Percentiles rank a stretch among this genome's conserved stretches.
Evolutionary conservation across 2,329 filamentous ascomycete species (phyloP).

Genomic region (Botrytis pseudocinerea): DNA sequence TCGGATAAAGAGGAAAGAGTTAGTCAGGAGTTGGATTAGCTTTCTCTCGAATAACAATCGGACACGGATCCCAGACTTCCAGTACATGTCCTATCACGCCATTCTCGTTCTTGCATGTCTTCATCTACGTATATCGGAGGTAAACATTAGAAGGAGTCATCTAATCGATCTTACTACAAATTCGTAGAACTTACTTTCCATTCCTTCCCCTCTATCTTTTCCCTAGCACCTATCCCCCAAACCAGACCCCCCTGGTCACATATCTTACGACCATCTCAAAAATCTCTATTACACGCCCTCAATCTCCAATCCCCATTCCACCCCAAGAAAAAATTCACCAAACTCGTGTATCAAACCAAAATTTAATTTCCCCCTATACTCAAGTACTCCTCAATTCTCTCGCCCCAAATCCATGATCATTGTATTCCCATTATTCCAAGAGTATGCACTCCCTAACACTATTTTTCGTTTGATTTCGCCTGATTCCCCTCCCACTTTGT

Average conservation of each 20-base stretch:
- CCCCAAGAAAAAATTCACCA: not conserved
- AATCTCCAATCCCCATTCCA: not conserved
- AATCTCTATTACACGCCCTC: not conserved
- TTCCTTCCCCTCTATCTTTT: not conserved
- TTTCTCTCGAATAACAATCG: not conserved
- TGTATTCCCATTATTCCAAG: rapidly evolving
- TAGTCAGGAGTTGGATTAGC: not conserved
- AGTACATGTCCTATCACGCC: no score
- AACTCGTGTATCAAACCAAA: rapidly evolving
- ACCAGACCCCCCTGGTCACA: not conserved
- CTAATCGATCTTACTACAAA: no score
- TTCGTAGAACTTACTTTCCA: no score
- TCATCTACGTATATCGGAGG: not conserved
- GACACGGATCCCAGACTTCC: no score
- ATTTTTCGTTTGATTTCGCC: not conserved
- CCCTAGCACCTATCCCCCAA: not conserved
- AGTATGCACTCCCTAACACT: rapidly evolving
- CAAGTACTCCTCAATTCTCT: not conserved
- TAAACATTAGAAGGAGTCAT: no score
- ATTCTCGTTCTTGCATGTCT: not conserved
- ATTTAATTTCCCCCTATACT: not conserved
- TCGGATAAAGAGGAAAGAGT: not conserved
- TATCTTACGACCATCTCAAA: not conserved
- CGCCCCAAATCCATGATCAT: rapidly evolving
- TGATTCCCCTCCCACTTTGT: no score